Evolutionary conservation across 2,329 filamentous ascomycete genomes (phyloP), one percentile per base, ranked within the genome.

Genomic region (Ascomycota sp.): DNA sequence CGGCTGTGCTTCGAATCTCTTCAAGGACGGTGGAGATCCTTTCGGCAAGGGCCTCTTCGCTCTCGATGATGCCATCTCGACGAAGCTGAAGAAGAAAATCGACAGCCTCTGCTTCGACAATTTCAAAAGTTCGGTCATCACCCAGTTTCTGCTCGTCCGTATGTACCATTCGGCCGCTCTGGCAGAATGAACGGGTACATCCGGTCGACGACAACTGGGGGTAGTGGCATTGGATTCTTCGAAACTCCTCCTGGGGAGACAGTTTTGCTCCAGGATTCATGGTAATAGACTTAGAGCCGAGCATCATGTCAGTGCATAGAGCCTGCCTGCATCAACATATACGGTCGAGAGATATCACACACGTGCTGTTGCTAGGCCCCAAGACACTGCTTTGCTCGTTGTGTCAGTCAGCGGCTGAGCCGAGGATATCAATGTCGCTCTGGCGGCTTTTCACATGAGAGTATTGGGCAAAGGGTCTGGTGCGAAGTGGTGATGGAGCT

Each of bases 171-270:
- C 34, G 34, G 7, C 34, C 34, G 9, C 34, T 35, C 11, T 35
- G 34, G 13, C 34, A 35, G 30, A 35, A 35, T 6, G 34, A 35
- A 12, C 30, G 27, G 16, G 34, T 32, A 13, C 34, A 35, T 25
- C 30, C 34, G 5, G 34, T 35, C 3, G 34, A 35, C 9, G 34
- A 29, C 16, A 35, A 31, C 9, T 13, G 26, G 5, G 34, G 30
- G n/a, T 35, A 35, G 24, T 26, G 34, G 11, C 30, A 29, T 16
- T 35, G 25, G 16, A 35, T 35, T 26, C 30, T 32, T 9, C 16
- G 28, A 28, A 35, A 35, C 34, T 35, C 34, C 9, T 35, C 34
- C 9, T 32, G 27, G 11, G 34, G 34, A 26, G 30, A 32, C 9
- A 31, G 26, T 26, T 25, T 29, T 9, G 12, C 8, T 10, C 7